Conservation (phyloP, 1,284 basidiomycete species). For the Ustilago lituana region DNA sequence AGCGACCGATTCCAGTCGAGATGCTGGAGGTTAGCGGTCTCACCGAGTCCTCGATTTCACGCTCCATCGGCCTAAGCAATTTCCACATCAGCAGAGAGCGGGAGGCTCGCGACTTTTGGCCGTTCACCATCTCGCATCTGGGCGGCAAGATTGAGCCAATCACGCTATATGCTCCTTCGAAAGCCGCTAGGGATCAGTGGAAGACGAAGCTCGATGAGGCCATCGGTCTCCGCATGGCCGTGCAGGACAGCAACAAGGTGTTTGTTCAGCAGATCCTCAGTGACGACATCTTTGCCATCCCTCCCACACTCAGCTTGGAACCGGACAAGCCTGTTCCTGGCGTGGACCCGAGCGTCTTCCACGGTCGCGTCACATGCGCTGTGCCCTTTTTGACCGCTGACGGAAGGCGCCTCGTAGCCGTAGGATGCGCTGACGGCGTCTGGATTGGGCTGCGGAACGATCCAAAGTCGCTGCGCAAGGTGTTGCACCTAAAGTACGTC, state of each 20-base stretch:
- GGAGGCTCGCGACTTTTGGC: constrained; percentile 59
- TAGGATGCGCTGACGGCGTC: constrained; percentile 93
- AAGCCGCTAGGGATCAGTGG: constrained; percentile 83
- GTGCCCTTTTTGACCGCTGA: constrained; percentile 81
- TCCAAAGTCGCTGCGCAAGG: constrained; percentile 84
- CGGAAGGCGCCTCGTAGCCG: constrained; percentile 83
- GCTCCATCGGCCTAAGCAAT: constrained; percentile 58
- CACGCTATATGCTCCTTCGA: constrained; percentile 84
- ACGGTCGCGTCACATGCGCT: constrained; percentile 90
- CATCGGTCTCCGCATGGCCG: constrained; percentile 81
- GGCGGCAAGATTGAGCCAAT: constrained; percentile 57
- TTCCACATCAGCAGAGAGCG: constrained; percentile 56
- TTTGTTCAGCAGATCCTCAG: constrained; percentile 64
- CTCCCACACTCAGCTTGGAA: constrained; percentile 37
- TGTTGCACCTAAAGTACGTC: constrained; percentile 87
- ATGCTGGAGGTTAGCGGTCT: constrained; percentile 61
- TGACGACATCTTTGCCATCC: constrained; percentile 65
- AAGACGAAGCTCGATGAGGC: constrained; percentile 87
- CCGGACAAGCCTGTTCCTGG: constrained; percentile 43
- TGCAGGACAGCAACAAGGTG: constrained; percentile 90
- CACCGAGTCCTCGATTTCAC: constrained; percentile 53
- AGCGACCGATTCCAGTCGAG: constrained; percentile 63
- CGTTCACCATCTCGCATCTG: constrained; percentile 60
- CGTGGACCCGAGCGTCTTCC: constrained; percentile 82
- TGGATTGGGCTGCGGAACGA: constrained; percentile 95